Conservation (phyloP, 2,329 filamentous ascomycete genomes). For the Gnomoniopsis smithogilvyi region DNA sequence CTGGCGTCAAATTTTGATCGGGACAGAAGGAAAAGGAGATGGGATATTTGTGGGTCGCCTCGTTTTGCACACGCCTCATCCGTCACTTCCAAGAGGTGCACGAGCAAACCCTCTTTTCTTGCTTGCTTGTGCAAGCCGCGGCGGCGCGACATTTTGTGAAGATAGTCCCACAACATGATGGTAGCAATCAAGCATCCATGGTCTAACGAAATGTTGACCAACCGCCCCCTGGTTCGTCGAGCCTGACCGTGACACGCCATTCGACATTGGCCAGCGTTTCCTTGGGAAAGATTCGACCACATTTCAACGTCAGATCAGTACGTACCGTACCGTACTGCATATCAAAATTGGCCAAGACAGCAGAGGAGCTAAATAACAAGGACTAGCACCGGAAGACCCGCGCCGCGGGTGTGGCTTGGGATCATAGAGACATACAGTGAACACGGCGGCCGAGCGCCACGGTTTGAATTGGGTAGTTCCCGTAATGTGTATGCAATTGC, state of each 20-base stretch:
- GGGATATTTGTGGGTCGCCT: not conserved
- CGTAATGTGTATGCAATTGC: no score
- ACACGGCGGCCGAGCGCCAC: no score
- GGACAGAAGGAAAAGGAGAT: not conserved
- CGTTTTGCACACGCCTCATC: not conserved
- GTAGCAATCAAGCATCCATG: not conserved
- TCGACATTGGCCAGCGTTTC: not conserved
- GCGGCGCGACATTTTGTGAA: constrained; percentile 3
- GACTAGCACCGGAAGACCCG: not conserved
- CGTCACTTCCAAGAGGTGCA: not conserved
- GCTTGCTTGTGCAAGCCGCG: not conserved
- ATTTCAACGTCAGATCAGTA: not conserved
- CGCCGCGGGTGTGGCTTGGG: constrained; percentile 9
- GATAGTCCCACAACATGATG: constrained; percentile 8
- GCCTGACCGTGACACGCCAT: constrained; percentile 10
- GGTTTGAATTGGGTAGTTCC: no score
- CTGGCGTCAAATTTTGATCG: not conserved
- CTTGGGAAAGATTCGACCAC: not conserved
- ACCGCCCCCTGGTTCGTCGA: not conserved
- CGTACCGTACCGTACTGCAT: not conserved
- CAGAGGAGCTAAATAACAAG: constrained; percentile 3
- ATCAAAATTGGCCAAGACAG: not conserved
- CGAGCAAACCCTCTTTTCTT: not conserved
- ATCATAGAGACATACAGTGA: not conserved
- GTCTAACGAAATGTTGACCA: not conserved